Evolutionary conservation across 1,284 basidiomycete species (phyloP).

Genomic region (Pyrrhoderma noxium): DNA sequence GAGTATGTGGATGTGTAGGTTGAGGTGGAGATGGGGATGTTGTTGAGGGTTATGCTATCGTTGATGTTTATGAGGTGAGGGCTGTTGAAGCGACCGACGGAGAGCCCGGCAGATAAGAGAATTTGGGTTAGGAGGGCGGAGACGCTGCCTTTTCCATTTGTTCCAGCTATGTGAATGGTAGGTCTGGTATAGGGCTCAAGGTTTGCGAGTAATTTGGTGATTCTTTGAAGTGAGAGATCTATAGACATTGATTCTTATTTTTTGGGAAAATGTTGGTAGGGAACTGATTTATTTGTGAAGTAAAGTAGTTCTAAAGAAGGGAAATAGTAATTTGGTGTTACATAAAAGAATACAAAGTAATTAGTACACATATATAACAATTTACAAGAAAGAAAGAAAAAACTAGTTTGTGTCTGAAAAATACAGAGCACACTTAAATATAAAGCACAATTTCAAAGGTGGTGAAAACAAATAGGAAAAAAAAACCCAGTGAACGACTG

Average conservation of each 20-base stretch:
- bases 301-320: too few relatives aligned
- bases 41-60: constrained; percentile 75
- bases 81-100: constrained; percentile 84
- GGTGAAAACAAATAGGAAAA: too few relatives aligned
- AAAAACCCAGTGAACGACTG: too few relatives aligned
- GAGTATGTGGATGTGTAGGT: constrained; percentile 46
- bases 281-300: too few relatives aligned
- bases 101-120: constrained; percentile 40
- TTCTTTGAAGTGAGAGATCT: constrained; percentile 71
- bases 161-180: constrained; percentile 90
- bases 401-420: too few relatives aligned
- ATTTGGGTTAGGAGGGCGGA: constrained; percentile 79
- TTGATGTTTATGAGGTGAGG: constrained; percentile 80
- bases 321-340: too few relatives aligned
- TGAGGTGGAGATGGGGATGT: constrained; percentile 41
- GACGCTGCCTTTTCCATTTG: constrained; percentile 96
- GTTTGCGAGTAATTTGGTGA: constrained; percentile 48
- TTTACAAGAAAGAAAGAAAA: too few relatives aligned
- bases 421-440: too few relatives aligned
- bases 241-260: constrained; percentile 51
- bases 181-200: constrained; percentile 71
- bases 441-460: too few relatives aligned
- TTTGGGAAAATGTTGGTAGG: too few relatives aligned
- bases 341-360: too few relatives aligned
- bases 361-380: too few relatives aligned